Evolutionary conservation across 2,329 filamentous ascomycete species (phyloP), one percentile per base, ranked within the genome.

Genomic region (Leptodontidium sp.): DNA sequence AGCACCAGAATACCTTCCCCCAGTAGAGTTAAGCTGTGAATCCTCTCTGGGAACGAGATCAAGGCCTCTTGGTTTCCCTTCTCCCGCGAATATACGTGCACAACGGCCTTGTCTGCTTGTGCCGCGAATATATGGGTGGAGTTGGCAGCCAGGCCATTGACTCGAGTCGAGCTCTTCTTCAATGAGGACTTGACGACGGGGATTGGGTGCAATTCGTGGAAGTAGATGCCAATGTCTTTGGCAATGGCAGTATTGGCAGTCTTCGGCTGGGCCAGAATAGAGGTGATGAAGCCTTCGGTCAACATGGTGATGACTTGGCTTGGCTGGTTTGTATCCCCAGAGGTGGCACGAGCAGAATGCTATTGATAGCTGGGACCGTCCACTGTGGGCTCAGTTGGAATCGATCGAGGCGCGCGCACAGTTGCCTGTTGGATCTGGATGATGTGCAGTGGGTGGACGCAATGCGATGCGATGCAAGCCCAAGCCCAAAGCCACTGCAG

Each of bases 81-180:
- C 68, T 90, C 86, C 66, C 94, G 87, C 68, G 88, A 94, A 81
- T 98, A 99, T 66, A 99, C 93, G 81, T 98, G 93, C 1, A 99
- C 87, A 52, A 97, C 92, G 0, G 94, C 93, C 80, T 97, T 98
- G 72, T 94, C 94, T 61, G 91, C 87, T 79, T 99, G 96, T 4
- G 93, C 95, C 4, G 94, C 91, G 79, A 97, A 99, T 58, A 98
- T 86, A 79, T 99, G 96, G 24, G 90, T 90, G 55, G 88, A 84
- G 80, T 87, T 97, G 74, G 94, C 86, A 38, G 93, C 94, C 66
- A 99, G 83, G 75, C 93, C 91, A 79, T 95, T 93, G 68, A 86
- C 84, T 32, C 90, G 86, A n/a, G 90, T 89, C 17, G 93, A 92
- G 83, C 93, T 97, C 83, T 97, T 98, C 85, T 98, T 98, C 86